Evolutionary conservation across 169 alveolate species (phyloP), one percentile per base, ranked within the genome.

Genomic region (Sarcocystis neurona): DNA sequence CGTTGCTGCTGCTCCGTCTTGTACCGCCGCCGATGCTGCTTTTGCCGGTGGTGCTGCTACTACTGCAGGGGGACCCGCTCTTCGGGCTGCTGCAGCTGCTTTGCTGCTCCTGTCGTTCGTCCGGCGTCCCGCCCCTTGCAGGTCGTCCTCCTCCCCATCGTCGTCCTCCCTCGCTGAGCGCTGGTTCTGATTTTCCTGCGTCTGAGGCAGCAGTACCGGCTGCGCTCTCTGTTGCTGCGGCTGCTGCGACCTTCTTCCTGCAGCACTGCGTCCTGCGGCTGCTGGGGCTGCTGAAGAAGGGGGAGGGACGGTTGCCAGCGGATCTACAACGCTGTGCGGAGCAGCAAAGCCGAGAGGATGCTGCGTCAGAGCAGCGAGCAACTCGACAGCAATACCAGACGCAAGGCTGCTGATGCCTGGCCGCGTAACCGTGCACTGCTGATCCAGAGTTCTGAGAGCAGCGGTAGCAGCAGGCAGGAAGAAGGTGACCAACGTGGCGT

Each of bases 371-470:
- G 97, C 94, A 34, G 97, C 96, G 15, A 97, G 94, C 74, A 97
- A 89, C 89, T 97, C 99, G 53, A 95, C 95, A 2, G 98, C 97
- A 30, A 95, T 88, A 53, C 97, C 94, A 58, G 96, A 86, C 50
- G 93, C 93, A n/a, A 96, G 87, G 84, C 96, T 94, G 50, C 97
- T 92, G 23, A 97, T 94, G 27, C 99, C 99, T 3, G 99, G 99
- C 80, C 99, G 94, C 2, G 98, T 94, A 32, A 97, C 98, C 27
- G 99, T 97, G 89, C 99, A 97, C 93, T 97, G 96, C 92, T 97
- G 96, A 88, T 97, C 99, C 50, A 97, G 92, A 20, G 99, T 96
- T 82, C 95, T 89, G 90, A 5, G 46, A 10, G 66, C 0, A 8
- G 43, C 5, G 46, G 48, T 47, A 43, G n/a, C n/a, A n/a, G n/a